Evolutionary conservation across 225 moss, liverwort and hornwort species (phyloP), one percentile per base, ranked within the genome.

Genomic region (Pseudisothecium myosuroides): DNA sequence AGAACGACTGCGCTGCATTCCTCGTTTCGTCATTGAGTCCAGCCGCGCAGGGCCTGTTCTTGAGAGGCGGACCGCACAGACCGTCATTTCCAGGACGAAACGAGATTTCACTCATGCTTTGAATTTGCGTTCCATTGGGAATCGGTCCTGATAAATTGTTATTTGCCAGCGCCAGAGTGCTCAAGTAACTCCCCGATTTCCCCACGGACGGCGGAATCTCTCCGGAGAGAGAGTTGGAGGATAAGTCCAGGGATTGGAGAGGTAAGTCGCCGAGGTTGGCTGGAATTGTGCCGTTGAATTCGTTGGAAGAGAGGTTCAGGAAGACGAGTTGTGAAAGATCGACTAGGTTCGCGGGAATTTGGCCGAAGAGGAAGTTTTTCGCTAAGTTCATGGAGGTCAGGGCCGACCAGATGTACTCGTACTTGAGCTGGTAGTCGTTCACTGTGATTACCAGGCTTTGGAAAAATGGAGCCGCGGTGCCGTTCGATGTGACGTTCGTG

Each of bases 271-370:
- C 92, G 49, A 91, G 88, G 18, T 58, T 64, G 16, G 69, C 76
- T 17, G 90, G 89, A 26, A 92, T 92, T n/a, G 81, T 63, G 49
- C 96, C 96, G 2, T 87, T 72, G 88, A 97, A 97, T 7, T 37
- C 47, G 82, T 92, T 91, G 43, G 62, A 52, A 4, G 92, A 92
- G 56, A 92, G 91, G 32, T 92, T 92, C 54, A 92, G 85, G 81
- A 83, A 92, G 62, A 80, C 62, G 27, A 92, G 81, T 62, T 88
- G 67, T 24, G 88, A 29, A 47, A 90, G 90, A 11, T 72, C 81
- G 45, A 32, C 58, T 19, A 92, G 71, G 28, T 87, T 88, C 2
- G 13, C 17, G 3, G 92, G 90, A 36, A 93, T 91, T 66, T 59
- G 52, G 68, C 91, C 93, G 37, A 15, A 22, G 88, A 93, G 86